Evolutionary conservation across 2,329 filamentous ascomycete genomes (phyloP).

Genomic region (Verticillium albo-atrum): DNA sequence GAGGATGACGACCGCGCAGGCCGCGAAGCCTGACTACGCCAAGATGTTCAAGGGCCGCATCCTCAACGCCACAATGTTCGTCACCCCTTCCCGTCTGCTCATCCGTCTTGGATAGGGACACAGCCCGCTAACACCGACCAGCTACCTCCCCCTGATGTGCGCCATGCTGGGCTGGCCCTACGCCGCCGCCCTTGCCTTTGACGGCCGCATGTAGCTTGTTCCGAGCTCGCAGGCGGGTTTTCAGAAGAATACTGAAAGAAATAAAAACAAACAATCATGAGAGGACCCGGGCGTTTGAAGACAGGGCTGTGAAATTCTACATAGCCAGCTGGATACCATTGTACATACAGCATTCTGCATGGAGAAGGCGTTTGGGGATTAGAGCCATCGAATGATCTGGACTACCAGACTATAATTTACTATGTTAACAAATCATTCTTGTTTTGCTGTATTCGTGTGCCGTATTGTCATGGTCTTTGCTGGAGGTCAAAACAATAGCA

Average conservation of each 20-base stretch:
- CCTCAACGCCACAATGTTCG: slow-evolving; percentile 28
- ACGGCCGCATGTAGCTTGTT: slow-evolving; percentile 7
- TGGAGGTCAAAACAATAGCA: too few relatives aligned
- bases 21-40: slow-evolving; percentile 31
- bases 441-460: too few relatives aligned
- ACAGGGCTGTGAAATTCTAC: too few relatives aligned
- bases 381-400: slow-evolving; percentile 3
- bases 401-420: slow-evolving; percentile 3
- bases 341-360: slow-evolving; percentile 11
- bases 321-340: not conserved
- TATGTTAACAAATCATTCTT: slow-evolving; percentile 3
- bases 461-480: too few relatives aligned
- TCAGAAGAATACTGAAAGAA: too few relatives aligned
- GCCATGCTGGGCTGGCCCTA: slow-evolving; percentile 13
- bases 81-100: not conserved
- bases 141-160: slow-evolving; percentile 1
- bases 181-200: slow-evolving; percentile 1
- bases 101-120: not conserved
- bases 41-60: slow-evolving; percentile 25
- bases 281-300: too few relatives aligned
- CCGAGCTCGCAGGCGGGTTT: not conserved
- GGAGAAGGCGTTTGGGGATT: slow-evolving; percentile 4
- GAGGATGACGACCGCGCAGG: slow-evolving; percentile 23
- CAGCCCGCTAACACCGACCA: not conserved
- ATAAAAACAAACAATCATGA: not conserved